Base-by-base conservation (phyloP, 352 stramenopile species). In the Globisporangium takayamanum region DNA sequence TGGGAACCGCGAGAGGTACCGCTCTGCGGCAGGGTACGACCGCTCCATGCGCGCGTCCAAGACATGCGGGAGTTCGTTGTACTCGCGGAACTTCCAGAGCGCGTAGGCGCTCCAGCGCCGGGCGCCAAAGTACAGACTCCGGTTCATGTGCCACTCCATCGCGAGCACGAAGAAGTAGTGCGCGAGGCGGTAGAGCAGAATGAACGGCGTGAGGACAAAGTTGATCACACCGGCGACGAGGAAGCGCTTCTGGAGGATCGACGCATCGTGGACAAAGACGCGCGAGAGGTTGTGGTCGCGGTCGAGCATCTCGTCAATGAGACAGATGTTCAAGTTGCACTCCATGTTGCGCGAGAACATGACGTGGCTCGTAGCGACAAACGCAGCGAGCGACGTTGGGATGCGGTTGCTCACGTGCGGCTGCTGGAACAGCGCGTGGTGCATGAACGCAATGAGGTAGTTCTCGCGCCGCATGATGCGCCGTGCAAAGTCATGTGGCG, bases 401-500 rank as follows among this genome's bases (percentile, higher is more conserved):
- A 25, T 6, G 20, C n/a, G 16, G n/a, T 6, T 12, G 18, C 44
- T 62, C 20, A 92, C 48, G 50, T 82, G 74, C 26, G 73, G 80
- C 18, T 96, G 74, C 69, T 98, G 89, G 46, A 99, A 89, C 15
- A 98, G 70, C 28, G 87, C 73, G 54, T 95, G 79, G 74, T 98
- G 99, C 76, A 99, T 97, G 64, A 98, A 95, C 12, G 94, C 95
- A 58, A 99, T 97, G 18, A 99, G 68, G 70, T 98, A 99, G 73
- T 99, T 99, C 55, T 99, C 96, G 47, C 96, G 91, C 5, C 97
- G 86, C 87, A 99, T 97, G 70, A 99, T 99, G 50, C 97, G 90
- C 57, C 92, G 78, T 1, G 96, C 94, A 61, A 99, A 89, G 62
- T 97, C 86, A 28, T 97, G 88, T 7, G 88, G 74, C 30, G 81